Conservation (phyloP, 2,329 filamentous ascomycete genomes). For the Aspergillus sp. region DNA sequence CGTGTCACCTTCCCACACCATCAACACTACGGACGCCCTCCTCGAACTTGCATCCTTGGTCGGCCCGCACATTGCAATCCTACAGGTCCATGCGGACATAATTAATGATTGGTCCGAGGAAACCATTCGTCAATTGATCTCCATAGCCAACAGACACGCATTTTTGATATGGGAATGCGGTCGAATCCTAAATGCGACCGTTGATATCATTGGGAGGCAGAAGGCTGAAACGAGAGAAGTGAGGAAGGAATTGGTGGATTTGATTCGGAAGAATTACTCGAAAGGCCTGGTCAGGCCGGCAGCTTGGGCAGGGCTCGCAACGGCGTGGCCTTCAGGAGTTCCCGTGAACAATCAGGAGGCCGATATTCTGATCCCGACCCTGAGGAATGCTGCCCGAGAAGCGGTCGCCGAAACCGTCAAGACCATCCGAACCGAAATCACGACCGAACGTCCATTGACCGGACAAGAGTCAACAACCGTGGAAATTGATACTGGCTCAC, state of each 20-base stretch:
- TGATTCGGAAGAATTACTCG: slow-evolving; percentile 40
- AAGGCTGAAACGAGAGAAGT: slow-evolving; percentile 29
- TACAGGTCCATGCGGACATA: slow-evolving; percentile 63
- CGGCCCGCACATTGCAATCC: slow-evolving; percentile 60
- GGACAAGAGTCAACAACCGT: slow-evolving; percentile 13
- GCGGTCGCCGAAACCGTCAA: slow-evolving; percentile 39
- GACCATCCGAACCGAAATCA: slow-evolving; percentile 44
- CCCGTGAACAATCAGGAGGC: slow-evolving; percentile 38
- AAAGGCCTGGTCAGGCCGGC: slow-evolving; percentile 38
- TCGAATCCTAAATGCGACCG: slow-evolving; percentile 37
- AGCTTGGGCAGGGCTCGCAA: slow-evolving; percentile 39
- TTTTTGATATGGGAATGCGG: slow-evolving; percentile 45
- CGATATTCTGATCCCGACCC: slow-evolving; percentile 42
- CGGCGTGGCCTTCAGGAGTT: slow-evolving; percentile 39
- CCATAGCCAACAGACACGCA: slow-evolving; percentile 35
- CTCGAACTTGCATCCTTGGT: slow-evolving; percentile 57
- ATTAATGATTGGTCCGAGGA: slow-evolving; percentile 61
- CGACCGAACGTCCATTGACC: slow-evolving; percentile 19
- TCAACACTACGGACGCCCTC: slow-evolving; percentile 56
- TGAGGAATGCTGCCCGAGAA: slow-evolving; percentile 43
- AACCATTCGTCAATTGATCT: slow-evolving; percentile 45
- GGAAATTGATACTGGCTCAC: slow-evolving; percentile 14
- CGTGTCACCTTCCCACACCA: slow-evolving; percentile 56
- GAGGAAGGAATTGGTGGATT: slow-evolving; percentile 32
- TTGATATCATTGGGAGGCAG: slow-evolving; percentile 32